Evolutionary conservation across 148 eudicot genomes (phyloP).

Genomic region (Amaranthus hypochondriacus): DNA sequence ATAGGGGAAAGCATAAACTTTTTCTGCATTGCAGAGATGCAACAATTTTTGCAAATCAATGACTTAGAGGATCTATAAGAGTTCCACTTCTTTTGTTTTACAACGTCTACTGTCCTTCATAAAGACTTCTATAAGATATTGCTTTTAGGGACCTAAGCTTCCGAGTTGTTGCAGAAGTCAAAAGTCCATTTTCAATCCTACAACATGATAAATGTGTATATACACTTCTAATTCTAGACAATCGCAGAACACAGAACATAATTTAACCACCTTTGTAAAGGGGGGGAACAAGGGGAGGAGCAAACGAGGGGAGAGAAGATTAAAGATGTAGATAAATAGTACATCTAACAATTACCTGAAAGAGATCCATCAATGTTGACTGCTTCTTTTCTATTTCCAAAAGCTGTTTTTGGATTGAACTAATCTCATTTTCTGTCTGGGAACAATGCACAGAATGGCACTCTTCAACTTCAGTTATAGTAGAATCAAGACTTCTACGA

Average conservation of each 20-base stretch:
- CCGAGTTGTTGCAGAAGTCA: no score
- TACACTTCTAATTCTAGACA: no score
- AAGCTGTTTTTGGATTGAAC: conserved; percentile 58
- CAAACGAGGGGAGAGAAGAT: neutral
- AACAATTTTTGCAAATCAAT: neutral
- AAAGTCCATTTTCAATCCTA: no score
- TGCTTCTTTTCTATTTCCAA: conserved; percentile 74
- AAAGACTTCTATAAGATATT: no score
- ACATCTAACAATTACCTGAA: conserved; percentile 48
- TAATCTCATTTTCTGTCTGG: conserved; percentile 50
- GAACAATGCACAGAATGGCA: conserved; percentile 41
- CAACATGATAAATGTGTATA: no score
- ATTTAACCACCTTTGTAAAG: neutral
- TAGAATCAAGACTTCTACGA: conserved; percentile 71
- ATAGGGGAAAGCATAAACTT: neutral
- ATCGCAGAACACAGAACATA: no score
- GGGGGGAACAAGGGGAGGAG: neutral
- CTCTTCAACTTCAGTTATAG: conserved; percentile 52
- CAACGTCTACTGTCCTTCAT: neutral
- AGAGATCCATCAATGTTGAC: conserved; percentile 62
- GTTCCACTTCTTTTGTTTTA: neutral
- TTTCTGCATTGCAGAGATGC: neutral
- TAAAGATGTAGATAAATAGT: neutral
- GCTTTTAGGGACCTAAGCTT: no score
- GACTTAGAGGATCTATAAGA: neutral